Evolutionary conservation across 768 basidiomycete genomes (phyloP).

Genomic region (Coprinopsis strossmayeri): DNA sequence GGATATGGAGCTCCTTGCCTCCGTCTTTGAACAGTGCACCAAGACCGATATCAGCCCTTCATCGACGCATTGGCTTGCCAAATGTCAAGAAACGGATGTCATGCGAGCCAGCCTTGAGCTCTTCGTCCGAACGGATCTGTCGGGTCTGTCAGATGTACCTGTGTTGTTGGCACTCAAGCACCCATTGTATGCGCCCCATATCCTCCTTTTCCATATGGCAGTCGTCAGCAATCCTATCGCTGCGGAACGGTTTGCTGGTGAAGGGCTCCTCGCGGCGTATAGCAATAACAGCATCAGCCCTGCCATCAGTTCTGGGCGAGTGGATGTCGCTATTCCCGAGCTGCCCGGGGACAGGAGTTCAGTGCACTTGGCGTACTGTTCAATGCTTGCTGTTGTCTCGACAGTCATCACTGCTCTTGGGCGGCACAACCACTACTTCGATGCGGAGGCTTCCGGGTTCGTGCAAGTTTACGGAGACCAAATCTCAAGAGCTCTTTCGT

Average conservation of each 20-base stretch:
- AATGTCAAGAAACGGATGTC: slow-evolving; percentile 76
- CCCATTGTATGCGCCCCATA: slow-evolving; percentile 68
- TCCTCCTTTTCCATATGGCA: slow-evolving; percentile 84
- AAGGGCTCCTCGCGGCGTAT: slow-evolving; percentile 76
- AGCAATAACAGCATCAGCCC: slow-evolving; percentile 74
- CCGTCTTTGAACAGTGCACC: slow-evolving; percentile 80
- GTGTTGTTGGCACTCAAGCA: slow-evolving; percentile 56
- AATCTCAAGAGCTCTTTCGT: slow-evolving; percentile 66
- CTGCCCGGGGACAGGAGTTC: slow-evolving; percentile 72
- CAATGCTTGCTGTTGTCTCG: slow-evolving; percentile 76
- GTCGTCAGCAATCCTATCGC: slow-evolving; percentile 69
- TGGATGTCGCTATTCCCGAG: slow-evolving; percentile 63
- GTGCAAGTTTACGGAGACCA: slow-evolving; percentile 82
- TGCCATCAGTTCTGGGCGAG: slow-evolving; percentile 67
- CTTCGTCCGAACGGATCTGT: slow-evolving; percentile 60
- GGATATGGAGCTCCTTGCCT: slow-evolving; percentile 76
- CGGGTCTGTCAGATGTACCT: slow-evolving; percentile 61
- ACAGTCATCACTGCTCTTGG: slow-evolving; percentile 60
- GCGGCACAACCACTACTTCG: slow-evolving; percentile 69
- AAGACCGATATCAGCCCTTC: slow-evolving; percentile 62
- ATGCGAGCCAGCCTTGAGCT: slow-evolving; percentile 72
- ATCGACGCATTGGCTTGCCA: slow-evolving; percentile 69
- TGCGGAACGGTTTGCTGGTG: slow-evolving; percentile 81
- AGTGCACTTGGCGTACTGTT: slow-evolving; percentile 75
- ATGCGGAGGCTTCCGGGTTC: slow-evolving; percentile 79